A percentile compares a stretch with the other conserved stretches of the same genome.
phyloP scores from a whole-genome alignment of 208 protist genomes.

The Leptomonas seymouri region DNA sequence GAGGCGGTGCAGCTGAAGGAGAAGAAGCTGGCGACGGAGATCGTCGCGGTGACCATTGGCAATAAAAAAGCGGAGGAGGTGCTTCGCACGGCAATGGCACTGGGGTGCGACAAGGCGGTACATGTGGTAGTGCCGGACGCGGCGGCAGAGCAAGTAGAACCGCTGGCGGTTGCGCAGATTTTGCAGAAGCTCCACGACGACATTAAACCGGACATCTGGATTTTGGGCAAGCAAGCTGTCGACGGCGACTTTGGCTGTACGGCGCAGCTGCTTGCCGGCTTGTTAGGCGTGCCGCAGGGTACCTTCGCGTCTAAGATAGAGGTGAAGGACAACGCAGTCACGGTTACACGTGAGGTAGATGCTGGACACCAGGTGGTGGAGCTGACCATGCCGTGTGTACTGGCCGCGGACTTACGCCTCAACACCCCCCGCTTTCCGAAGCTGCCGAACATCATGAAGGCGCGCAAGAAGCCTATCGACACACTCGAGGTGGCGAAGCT shows the following conservation, averaged over 20 bases:
- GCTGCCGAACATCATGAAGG: conserved; percentile 98
- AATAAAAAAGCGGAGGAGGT: conserved; percentile 89
- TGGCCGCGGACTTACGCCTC: conserved; percentile 91
- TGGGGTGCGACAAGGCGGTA: conserved; percentile 95
- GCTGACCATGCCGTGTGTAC: conserved; percentile 84
- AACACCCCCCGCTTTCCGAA: conserved; percentile 97
- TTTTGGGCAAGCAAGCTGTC: conserved; percentile 97
- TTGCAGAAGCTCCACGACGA: conserved; percentile 91
- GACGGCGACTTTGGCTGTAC: conserved; percentile 96
- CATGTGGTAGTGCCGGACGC: conserved; percentile 89
- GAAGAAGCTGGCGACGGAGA: conserved; percentile 86
- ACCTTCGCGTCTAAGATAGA: conserved; percentile 94
- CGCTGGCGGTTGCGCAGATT: conserved; percentile 93
- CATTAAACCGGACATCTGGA: conserved; percentile 86
- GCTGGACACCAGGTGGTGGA: conserved; percentile 93
- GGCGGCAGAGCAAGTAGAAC: conserved; percentile 75
- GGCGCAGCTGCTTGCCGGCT: conserved; percentile 93
- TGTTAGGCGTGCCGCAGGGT: conserved; percentile 94
- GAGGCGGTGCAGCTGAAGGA: conserved; percentile 96
- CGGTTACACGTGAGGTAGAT: conserved; percentile 95
- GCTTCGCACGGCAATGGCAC: conserved; percentile 94
- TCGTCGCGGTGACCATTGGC: conserved; percentile 95
- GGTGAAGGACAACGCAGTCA: conserved; percentile 73
- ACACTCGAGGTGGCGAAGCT: conserved; percentile 69
- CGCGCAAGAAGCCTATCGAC: conserved; percentile 96